Evolutionary conservation across 2,329 filamentous ascomycete species (phyloP).

Genomic region (Stachybotrys echinatus): DNA sequence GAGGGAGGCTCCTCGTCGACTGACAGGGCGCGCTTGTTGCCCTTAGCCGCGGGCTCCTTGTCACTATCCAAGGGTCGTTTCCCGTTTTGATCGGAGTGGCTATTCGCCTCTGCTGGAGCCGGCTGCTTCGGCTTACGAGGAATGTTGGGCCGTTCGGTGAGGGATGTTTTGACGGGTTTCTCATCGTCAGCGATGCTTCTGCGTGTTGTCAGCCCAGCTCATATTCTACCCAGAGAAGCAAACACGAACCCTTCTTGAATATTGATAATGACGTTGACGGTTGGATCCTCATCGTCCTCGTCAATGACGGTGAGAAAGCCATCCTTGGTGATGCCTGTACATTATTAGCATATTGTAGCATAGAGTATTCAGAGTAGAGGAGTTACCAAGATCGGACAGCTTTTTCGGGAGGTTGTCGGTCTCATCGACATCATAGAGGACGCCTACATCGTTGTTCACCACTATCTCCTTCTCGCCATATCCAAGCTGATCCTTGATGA

Average conservation of each 20-base stretch:
- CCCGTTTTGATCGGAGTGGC: slow-evolving; percentile 32
- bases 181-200: slow-evolving; percentile 39
- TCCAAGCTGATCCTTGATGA: slow-evolving; percentile 64
- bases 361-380: neutral
- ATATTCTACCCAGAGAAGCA: neutral
- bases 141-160: slow-evolving; percentile 40
- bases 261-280: slow-evolving; percentile 75
- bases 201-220: slow-evolving; percentile 19
- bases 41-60: slow-evolving; percentile 19
- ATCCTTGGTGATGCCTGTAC: slow-evolving; percentile 59
- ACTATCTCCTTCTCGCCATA: slow-evolving; percentile 77
- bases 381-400: slow-evolving; percentile 65
- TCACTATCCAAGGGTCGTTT: slow-evolving; percentile 32
- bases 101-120: slow-evolving; percentile 31
- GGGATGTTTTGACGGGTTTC: slow-evolving; percentile 49
- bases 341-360: slow-evolving; percentile 9
- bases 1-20: slow-evolving; percentile 35
- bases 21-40: slow-evolving; percentile 40
- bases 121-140: slow-evolving; percentile 47
- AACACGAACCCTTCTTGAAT: slow-evolving; percentile 55
- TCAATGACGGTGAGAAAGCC: slow-evolving; percentile 82
- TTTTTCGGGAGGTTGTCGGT: slow-evolving; percentile 81
- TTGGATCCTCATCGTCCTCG: slow-evolving; percentile 66
- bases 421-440: slow-evolving; percentile 88
- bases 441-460: slow-evolving; percentile 65